phyloP scores from a whole-genome alignment of 2,329 filamentous ascomycete species.

The Aspergillus sp. region DNA sequence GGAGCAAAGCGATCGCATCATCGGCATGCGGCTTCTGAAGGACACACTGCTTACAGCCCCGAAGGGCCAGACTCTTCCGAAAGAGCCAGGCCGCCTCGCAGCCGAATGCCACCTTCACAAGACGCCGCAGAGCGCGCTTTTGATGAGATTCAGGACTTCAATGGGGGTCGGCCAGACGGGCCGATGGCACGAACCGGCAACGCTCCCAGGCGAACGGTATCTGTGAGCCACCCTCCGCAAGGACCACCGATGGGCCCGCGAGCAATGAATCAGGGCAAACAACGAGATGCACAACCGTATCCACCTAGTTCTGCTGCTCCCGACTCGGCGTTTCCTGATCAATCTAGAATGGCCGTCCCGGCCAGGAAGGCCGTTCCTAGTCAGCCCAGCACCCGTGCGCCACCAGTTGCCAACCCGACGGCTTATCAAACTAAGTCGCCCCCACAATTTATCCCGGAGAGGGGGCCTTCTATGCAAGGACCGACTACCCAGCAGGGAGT shows the following conservation, averaged over 20 bases:
- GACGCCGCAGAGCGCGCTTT: constrained; percentile 20
- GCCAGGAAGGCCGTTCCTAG: background rate
- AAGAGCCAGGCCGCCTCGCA: constrained; percentile 14
- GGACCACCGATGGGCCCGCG: constrained; percentile 7
- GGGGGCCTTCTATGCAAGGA: background rate
- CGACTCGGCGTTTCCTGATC: background rate
- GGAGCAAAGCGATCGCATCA: constrained; percentile 21
- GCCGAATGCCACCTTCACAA: constrained; percentile 21
- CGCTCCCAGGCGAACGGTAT: constrained; percentile 30
- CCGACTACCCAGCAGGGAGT: background rate
- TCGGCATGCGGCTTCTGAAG: constrained; percentile 13
- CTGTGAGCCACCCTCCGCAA: constrained; percentile 21
- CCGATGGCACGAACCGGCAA: constrained; percentile 19
- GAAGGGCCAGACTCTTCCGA: constrained; percentile 11
- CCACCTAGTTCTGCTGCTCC: background rate
- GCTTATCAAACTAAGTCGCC: background rate
- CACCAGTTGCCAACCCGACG: background rate
- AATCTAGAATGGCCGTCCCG: background rate
- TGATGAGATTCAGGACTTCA: constrained; percentile 26
- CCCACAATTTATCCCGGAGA: constrained; percentile 4
- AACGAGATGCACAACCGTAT: constrained; percentile 2
- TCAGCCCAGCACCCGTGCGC: background rate
- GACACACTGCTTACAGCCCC: constrained; percentile 15
- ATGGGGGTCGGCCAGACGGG: constrained; percentile 2
- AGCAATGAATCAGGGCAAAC: constrained; percentile 9